These are phyloP conservation scores for Metarhizium rileyi DNA, from an alignment of 2,329 filamentous ascomycete species.

Conservation along the genomic window DNA sequence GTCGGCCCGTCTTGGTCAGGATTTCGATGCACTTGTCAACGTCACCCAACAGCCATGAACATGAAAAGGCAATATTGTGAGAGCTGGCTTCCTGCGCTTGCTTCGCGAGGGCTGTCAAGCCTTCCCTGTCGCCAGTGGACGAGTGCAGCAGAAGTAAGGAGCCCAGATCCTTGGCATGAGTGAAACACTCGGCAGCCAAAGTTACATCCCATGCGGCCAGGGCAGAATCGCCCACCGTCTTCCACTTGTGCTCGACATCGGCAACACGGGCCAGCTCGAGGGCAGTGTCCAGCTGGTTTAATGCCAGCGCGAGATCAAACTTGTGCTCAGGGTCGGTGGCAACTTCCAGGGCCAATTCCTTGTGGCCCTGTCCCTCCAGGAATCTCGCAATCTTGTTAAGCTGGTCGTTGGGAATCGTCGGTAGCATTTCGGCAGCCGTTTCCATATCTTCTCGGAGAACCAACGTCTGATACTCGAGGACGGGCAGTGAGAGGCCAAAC, in stretches of 20 bases:
- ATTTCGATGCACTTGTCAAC: conserved; percentile 72
- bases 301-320: conserved; percentile 78
- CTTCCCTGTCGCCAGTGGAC: conserved; percentile 69
- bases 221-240: conserved; percentile 88
- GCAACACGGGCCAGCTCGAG: conserved; percentile 74
- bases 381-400: conserved; percentile 98
- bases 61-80: conserved; percentile 90
- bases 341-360: conserved; percentile 88
- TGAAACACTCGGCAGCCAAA: conserved; percentile 88
- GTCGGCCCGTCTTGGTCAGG: conserved; percentile 66
- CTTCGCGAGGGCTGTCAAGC: conserved; percentile 59
- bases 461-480: conserved; percentile 94
- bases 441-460: conserved; percentile 93
- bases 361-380: conserved; percentile 93
- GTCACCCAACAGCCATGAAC: conserved; percentile 79
- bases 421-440: conserved; percentile 73
- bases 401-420: conserved; percentile 79
- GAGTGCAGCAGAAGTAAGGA: conserved; percentile 83
- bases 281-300: conserved; percentile 78
- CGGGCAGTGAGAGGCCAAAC: conserved; percentile 80
- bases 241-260: conserved; percentile 95
- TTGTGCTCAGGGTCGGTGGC: conserved; percentile 94
- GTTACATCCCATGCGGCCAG: conserved; percentile 77
- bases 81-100: conserved; percentile 69
- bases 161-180: conserved; percentile 80